Evolutionary conservation across 1,139 yeast genomes (phyloP), one percentile per base, ranked within the genome.

Genomic region (Petasospora rhodanensis): DNA sequence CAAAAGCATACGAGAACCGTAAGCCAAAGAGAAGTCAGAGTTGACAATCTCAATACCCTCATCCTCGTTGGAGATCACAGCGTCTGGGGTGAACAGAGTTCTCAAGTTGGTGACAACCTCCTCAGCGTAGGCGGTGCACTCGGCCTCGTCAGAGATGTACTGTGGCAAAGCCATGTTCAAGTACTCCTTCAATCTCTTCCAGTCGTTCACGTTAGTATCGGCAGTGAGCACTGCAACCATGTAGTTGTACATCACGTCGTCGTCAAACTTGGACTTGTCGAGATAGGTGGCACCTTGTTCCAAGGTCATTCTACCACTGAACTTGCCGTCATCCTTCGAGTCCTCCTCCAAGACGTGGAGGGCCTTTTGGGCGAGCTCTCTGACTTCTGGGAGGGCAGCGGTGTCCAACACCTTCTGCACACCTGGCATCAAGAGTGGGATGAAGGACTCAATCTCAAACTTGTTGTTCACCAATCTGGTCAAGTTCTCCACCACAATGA

Each of bases 1-100:
- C 52, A 91, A 69, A 52, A 91, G 73, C 96, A 91, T 91, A 64
- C 97, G 80, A 25, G 96, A 84, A 63, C 98, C 98, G 58, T 91
- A 91, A 23, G 98, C 98, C 47, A 91, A 70, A 0, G 97, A 91
- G 61, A 91, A 91, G 56, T 85, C 93, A 22, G 97, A 81, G 59
- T 91, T 87, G 47, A 89, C 96, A 55, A 91, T 81, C 55, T 83
- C 94, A 45, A 86, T 64, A 43, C 93, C 96, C 38, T 82, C 94
- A 35, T 73, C 79, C 28, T 64, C 69, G 34, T 71, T 71, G 30
- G 67, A 66, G 20, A 64, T 64, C 22, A 69, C 78, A 30, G 73
- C 76, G 40, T 73, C 81, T 28, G 80, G 82, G 31, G 69, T 70
- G 64, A 81, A 85, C 47, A 84, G 65, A 13, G 67, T 59, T 61